Evolutionary conservation across 768 basidiomycete species (phyloP).

Genomic region (Lentinula lateritia): DNA sequence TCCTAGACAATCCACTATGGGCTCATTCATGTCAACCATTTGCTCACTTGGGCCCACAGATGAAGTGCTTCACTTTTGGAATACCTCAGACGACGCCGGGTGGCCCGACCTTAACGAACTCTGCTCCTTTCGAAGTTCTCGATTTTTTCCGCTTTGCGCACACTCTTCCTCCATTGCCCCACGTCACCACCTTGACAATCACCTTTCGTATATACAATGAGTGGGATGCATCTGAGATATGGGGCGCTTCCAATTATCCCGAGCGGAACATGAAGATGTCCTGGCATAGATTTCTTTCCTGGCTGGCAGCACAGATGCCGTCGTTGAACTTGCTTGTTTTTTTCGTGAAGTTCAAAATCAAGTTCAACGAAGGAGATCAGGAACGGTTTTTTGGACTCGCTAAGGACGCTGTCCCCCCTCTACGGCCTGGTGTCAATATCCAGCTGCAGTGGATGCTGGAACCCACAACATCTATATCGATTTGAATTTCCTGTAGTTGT

Average conservation of each 20-base stretch:
- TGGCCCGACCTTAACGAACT: background rate
- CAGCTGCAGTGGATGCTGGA: slow-evolving; percentile 1
- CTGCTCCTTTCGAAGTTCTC: slow-evolving; percentile 2
- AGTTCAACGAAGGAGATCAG: background rate
- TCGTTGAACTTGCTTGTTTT: slow-evolving; percentile 1
- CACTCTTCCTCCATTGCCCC: background rate
- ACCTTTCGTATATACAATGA: background rate
- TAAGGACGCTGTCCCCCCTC: background rate
- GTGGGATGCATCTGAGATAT: slow-evolving; percentile 4
- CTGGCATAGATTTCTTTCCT: slow-evolving; percentile 1
- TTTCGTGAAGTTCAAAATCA: slow-evolving; percentile 4
- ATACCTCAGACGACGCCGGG: background rate
- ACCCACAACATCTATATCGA: background rate
- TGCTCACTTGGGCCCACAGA: background rate
- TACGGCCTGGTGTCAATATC: background rate
- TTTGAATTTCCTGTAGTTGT: background rate
- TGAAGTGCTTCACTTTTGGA: background rate
- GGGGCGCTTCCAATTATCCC: background rate
- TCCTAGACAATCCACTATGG: background rate
- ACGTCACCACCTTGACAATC: background rate
- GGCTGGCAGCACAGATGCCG: slow-evolving; percentile 1
- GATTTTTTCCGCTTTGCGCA: slow-evolving; percentile 4
- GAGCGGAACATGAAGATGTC: background rate
- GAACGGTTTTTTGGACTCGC: background rate
- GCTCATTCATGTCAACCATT: background rate